These are phyloP conservation scores for Metschnikowia colocasiae DNA, from an alignment of 805 yeast genomes.

Conservation along the genomic window DNA sequence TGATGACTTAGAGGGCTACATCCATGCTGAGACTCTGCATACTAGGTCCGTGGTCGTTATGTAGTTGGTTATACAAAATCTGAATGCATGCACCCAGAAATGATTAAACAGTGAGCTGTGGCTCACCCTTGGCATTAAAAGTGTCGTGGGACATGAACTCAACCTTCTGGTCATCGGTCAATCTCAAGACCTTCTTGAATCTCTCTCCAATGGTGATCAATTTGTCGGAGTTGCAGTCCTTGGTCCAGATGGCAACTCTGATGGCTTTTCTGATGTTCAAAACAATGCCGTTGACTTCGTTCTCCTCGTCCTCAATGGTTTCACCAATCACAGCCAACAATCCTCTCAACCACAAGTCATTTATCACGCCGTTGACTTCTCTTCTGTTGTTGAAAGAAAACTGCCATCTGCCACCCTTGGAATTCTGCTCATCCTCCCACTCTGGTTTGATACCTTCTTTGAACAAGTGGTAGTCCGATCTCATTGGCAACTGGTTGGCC, in stretches of 20 bases:
- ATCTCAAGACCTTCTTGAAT: conserved; percentile 79
- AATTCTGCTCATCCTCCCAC: conserved; percentile 92
- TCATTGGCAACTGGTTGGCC: conserved; percentile 84
- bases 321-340: conserved; percentile 91
- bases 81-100: conserved; percentile 5
- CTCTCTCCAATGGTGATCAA: conserved; percentile 76
- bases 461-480: conserved; percentile 93
- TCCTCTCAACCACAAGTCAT: conserved; percentile 89
- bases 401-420: conserved; percentile 92
- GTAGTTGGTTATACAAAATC: conserved; percentile 16
- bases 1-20: not conserved
- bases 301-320: conserved; percentile 77
- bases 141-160: conserved; percentile 76
- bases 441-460: conserved; percentile 93
- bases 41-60: conserved; percentile 14
- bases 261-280: conserved; percentile 74
- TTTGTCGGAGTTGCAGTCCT: conserved; percentile 60
- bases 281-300: conserved; percentile 92
- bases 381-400: conserved; percentile 64
- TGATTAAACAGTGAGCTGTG: conserved; percentile 19
- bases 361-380: conserved; percentile 58
- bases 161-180: conserved; percentile 68
- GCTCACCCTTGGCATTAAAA: conserved; percentile 36
- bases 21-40: not conserved
- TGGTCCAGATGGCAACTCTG: conserved; percentile 93